Conservation (phyloP, 2,329 filamentous ascomycete genomes). For the Ophiostoma angusticollis region DNA sequence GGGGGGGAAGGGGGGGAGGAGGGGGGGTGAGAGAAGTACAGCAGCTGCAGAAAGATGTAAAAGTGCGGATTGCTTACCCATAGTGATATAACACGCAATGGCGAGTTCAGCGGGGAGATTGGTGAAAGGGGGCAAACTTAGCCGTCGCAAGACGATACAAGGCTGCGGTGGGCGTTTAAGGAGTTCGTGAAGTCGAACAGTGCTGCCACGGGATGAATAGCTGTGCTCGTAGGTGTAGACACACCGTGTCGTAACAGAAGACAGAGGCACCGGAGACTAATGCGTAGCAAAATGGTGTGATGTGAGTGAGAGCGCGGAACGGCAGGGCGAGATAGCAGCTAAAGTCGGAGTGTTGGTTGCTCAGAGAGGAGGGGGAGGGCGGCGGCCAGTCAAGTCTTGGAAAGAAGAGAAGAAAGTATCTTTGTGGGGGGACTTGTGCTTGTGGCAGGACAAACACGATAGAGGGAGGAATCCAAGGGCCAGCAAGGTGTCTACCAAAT, state of each 20-base stretch:
- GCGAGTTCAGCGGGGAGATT: conserved; percentile 2
- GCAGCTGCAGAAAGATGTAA: background rate
- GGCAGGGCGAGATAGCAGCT: too few species aligned
- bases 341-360: too few species aligned
- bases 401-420: background rate
- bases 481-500: too few species aligned
- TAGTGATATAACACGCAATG: conserved; percentile 9
- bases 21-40: background rate
- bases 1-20: background rate
- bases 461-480: background rate
- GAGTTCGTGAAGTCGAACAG: background rate
- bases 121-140: conserved; percentile 4
- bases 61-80: conserved; percentile 8
- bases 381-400: too few species aligned
- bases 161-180: conserved; percentile 2
- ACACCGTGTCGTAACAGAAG: too few species aligned
- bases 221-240: too few species aligned
- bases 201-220: conserved; percentile 1
- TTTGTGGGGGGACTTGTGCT: background rate
- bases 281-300: too few species aligned
- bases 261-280: too few species aligned
- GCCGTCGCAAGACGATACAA: conserved; percentile 3
- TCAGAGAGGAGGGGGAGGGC: too few species aligned
- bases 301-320: too few species aligned
- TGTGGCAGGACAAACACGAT: background rate